phyloP scores from a whole-genome alignment of 805 yeast species.

The Saturnispora gosingensis region DNA sequence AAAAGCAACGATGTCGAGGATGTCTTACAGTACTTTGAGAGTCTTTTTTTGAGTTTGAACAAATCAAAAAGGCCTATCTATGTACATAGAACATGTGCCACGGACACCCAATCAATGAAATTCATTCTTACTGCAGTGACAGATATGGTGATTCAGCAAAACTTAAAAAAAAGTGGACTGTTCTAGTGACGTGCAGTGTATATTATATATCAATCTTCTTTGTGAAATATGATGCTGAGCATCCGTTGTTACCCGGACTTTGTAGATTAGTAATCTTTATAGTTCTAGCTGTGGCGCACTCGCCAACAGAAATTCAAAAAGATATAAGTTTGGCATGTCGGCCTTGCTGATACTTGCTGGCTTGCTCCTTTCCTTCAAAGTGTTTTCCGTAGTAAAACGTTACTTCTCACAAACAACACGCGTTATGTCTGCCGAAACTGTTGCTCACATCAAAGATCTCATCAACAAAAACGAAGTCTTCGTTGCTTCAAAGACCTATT shows the following conservation, averaged over 20 bases:
- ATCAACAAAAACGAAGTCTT: slow-evolving; percentile 61
- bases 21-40: slow-evolving; percentile 64
- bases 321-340: background rate
- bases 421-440: slow-evolving; percentile 53
- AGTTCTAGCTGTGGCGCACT: background rate
- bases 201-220: background rate
- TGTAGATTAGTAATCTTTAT: background rate
- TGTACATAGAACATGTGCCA: slow-evolving; percentile 91
- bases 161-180: slow-evolving; percentile 68
- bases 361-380: slow-evolving; percentile 14
- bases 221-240: background rate
- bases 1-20: slow-evolving; percentile 52
- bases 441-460: slow-evolving; percentile 49
- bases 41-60: slow-evolving; percentile 54
- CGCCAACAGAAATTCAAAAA: background rate
- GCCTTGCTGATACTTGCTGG: slow-evolving; percentile 1
- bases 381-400: slow-evolving; percentile 24
- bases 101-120: slow-evolving; percentile 81
- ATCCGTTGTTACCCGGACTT: background rate
- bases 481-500: slow-evolving; percentile 73
- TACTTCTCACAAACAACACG: slow-evolving; percentile 24
- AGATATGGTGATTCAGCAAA: slow-evolving; percentile 80
- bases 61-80: slow-evolving; percentile 65
- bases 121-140: slow-evolving; percentile 90
- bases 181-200: slow-evolving; percentile 28